A percentile compares a stretch with the other conserved stretches of the same genome.
These are phyloP conservation scores for Hippophae tibetana DNA, from an alignment of 306 rosid genomes.

Conservation along the genomic window DNA sequence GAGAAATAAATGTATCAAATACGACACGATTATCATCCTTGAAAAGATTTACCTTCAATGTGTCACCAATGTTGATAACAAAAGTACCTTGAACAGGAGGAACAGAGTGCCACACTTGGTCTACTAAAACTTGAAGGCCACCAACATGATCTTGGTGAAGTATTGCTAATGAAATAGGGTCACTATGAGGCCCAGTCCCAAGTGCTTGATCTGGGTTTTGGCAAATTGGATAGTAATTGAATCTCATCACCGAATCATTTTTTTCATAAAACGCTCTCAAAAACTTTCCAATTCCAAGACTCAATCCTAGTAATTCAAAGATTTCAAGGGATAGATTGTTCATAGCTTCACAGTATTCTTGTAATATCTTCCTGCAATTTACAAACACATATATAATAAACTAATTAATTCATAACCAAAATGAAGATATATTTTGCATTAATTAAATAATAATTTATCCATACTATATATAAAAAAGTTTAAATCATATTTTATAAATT, in stretches of 20 bases:
- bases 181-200: neutral
- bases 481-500: too few species aligned
- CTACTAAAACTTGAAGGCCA: slow-evolving; percentile 8
- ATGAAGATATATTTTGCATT: neutral
- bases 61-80: slow-evolving; percentile 8
- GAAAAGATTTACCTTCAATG: neutral
- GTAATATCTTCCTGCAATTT: neutral
- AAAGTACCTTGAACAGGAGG: neutral
- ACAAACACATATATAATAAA: neutral
- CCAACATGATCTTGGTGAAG: slow-evolving; percentile 8
- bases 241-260: slow-evolving; percentile 3
- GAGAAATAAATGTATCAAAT: too few species aligned
- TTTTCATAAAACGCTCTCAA: neutral
- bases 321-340: neutral
- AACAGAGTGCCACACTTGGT: neutral
- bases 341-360: neutral
- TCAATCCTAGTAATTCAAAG: slow-evolving; percentile 1
- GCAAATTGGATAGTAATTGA: slow-evolving; percentile 6
- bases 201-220: slow-evolving; percentile 1
- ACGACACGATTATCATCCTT: too few species aligned
- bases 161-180: slow-evolving; percentile 6
- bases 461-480: too few species aligned
- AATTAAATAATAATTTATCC: neutral
- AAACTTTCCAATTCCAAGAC: neutral
- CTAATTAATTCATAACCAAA: neutral